phyloP scores from a whole-genome alignment of 768 basidiomycete species.

The Psilocybe cubensis region DNA sequence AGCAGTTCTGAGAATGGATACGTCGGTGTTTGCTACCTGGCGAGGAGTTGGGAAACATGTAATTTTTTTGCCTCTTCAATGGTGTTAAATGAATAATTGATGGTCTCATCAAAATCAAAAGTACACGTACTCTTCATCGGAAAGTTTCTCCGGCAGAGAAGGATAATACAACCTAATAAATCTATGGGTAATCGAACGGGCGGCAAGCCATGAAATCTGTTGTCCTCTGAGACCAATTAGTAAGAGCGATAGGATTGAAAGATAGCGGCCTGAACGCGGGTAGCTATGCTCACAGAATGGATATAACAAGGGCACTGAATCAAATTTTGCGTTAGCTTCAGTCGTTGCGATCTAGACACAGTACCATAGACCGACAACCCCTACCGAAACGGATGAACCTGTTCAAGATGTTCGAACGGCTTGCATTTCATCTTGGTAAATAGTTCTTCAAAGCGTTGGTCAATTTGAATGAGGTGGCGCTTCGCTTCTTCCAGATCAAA shows the following conservation, averaged over 20 bases:
- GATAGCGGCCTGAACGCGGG: not conserved
- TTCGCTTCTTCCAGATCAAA: slow-evolving; percentile 84
- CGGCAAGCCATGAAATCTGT: slow-evolving; percentile 88
- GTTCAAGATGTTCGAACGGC: slow-evolving; percentile 76
- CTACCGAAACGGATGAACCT: slow-evolving; percentile 83
- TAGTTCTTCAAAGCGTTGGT: slow-evolving; percentile 71
- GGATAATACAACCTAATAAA: slow-evolving; percentile 80
- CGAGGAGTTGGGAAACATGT: slow-evolving; percentile 70
- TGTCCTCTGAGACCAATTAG: slow-evolving; percentile 51
- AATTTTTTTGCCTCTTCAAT: slow-evolving; percentile 21
- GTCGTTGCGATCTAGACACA: not conserved
- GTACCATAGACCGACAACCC: slow-evolving; percentile 7
- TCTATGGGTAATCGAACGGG: slow-evolving; percentile 78
- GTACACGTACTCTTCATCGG: slow-evolving; percentile 49
- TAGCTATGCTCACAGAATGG: slow-evolving; percentile 60
- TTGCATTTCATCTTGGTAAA: slow-evolving; percentile 71
- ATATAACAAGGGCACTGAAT: slow-evolving; percentile 65
- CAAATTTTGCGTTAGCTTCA: not conserved
- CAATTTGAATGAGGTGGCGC: slow-evolving; percentile 65
- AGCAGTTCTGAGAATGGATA: slow-evolving; percentile 64
- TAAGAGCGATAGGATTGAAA: not conserved
- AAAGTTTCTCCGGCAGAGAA: slow-evolving; percentile 68
- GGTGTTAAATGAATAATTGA: not conserved
- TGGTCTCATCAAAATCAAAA: not conserved
- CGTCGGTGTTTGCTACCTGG: slow-evolving; percentile 65